phyloP scores from a whole-genome alignment of 176 grass and related monocot species.

The Triticum aestivum region IWGSC_CS_RefSeq_v2.1 NC_057809.1:555129793-555130292 shows the following conservation, averaged over 20 bases:
- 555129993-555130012: constrained; percentile 96
- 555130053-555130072: constrained; percentile 99
- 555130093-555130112: constrained; percentile 96
- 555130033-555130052: constrained; percentile 99
- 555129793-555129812: constrained; percentile 98
- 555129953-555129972: constrained; percentile 22
- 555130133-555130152: not conserved
- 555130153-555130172: not conserved
- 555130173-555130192: not conserved
- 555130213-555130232: not conserved
- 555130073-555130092: constrained; percentile 99
- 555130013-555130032: constrained; percentile 94
- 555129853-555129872: constrained; percentile 99
- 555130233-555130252: not conserved
- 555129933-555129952: constrained; percentile 24
- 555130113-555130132: constrained; percentile 24
- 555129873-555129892: constrained; percentile 96
- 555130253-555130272: not conserved
- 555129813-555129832: constrained; percentile 79
- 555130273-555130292: not conserved
- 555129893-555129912: constrained; percentile 21
- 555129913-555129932: constrained; percentile 23
- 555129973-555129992: constrained; percentile 99
- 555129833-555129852: constrained; percentile 99
- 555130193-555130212: not conserved